Conservation (phyloP, 164 flowering plant species). For the Piper betle region DNA sequence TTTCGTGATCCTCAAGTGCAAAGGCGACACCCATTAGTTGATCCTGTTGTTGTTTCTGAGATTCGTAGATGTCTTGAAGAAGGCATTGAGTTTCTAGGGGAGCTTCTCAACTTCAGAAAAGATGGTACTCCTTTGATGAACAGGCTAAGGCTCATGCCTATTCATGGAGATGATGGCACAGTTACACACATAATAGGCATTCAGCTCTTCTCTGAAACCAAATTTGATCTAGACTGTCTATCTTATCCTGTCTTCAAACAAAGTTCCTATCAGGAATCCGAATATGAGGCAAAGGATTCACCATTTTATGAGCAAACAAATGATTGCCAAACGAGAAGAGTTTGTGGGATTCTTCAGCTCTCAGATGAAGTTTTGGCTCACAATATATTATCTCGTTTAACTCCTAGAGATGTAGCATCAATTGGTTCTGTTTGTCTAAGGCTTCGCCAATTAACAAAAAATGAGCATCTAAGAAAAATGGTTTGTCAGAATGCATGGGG, state of each 20-base stretch:
- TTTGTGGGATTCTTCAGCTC: conserved; percentile 62
- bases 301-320: conserved; percentile 16
- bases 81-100: conserved; percentile 70
- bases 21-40: conserved; percentile 78
- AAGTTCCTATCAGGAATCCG: conserved; percentile 22
- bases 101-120: conserved; percentile 71
- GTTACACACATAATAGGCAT: conserved; percentile 75
- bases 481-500: conserved; percentile 94
- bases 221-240: conserved; percentile 46
- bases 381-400: conserved; percentile 68
- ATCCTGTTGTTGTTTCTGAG: conserved; percentile 76
- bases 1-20: conserved; percentile 66
- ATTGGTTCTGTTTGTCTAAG: conserved; percentile 73
- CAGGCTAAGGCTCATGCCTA: conserved; percentile 53
- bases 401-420: conserved; percentile 78
- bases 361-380: conserved; percentile 81
- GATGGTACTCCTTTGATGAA: conserved; percentile 80
- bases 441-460: conserved; percentile 59
- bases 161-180: conserved; percentile 57
- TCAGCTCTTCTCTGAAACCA: conserved; percentile 61
- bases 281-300: conserved; percentile 20
- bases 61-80: conserved; percentile 69
- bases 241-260: conserved; percentile 80
- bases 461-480: conserved; percentile 74
- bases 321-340: conserved; percentile 16